Conservation (phyloP, 176 grass and related monocot genomes). For the Poa annua region DNA sequence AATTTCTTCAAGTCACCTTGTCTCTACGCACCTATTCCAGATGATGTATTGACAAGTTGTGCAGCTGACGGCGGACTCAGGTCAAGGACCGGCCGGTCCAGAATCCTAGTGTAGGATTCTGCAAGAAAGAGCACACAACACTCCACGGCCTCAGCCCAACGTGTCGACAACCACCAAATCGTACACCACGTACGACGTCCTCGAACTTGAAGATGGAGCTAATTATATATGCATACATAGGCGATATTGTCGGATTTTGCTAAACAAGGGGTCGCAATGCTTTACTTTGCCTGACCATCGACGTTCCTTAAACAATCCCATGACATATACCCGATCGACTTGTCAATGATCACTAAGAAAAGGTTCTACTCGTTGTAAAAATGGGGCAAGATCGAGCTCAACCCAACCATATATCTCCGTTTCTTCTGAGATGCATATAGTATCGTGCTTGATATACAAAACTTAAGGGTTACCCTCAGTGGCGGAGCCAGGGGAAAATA, state of each 20-base stretch:
- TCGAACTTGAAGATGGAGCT: background rate
- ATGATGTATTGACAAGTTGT: background rate
- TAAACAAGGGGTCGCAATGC: no score
- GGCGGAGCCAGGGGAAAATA: no score
- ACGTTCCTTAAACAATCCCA: no score
- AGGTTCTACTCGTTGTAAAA: constrained; percentile 20
- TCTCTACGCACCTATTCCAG: background rate
- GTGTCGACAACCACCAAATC: background rate
- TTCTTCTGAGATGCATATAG: no score
- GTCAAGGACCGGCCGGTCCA: background rate
- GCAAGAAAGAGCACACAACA: background rate
- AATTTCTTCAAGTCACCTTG: background rate
- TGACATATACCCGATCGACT: background rate
- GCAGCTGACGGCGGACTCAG: background rate
- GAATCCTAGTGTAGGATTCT: background rate
- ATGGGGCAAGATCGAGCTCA: no score
- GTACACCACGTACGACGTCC: background rate
- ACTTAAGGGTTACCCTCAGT: no score
- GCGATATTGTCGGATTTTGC: no score
- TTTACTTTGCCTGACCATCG: no score
- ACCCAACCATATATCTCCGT: no score
- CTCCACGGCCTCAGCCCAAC: background rate
- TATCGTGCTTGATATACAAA: no score
- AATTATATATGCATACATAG: background rate
- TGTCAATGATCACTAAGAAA: constrained; percentile 24